Base-by-base conservation (phyloP, 2,329 filamentous ascomycete species). In the Chaetomiaceae sp. region DNA sequence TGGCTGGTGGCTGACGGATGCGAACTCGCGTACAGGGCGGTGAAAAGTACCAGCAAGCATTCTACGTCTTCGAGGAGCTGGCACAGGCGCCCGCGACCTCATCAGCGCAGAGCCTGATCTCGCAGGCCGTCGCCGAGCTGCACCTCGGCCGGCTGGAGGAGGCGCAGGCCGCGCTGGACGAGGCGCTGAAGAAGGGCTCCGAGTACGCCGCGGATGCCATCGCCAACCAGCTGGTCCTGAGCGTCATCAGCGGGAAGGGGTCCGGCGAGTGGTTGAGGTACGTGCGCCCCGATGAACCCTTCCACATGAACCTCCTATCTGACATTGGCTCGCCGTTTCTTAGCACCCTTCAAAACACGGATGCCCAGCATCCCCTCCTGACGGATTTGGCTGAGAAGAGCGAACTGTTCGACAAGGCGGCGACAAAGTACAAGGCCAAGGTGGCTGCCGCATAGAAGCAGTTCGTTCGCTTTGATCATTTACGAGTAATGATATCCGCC, bases 1-100 rank as follows among this genome's bases (percentile, higher is more conserved):
- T n/a, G n/a, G n/a, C n/a, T n/a, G n/a, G n/a, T n/a, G n/a, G n/a
- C n/a, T n/a, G n/a, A n/a, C n/a, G n/a, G n/a, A n/a, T n/a, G n/a
- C n/a, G n/a, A n/a, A n/a, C n/a, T 37, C 9, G 1, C 3, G 17
- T 25, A 14, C 40, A 95, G 86, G 92, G 92, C 64, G 91, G 91
- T 60, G 90, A 96, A 61, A 93, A 89, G 68, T 97, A 97, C 71
- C 93, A 97, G 65, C 88, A 93, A 65, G 86, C 92, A 16, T 97
- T 95, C 71, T 97, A 99, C 75, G 92, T 97, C 55, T 97, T 89
- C 64, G 92, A 97, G 71, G 93, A 99, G 70, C 81, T 97, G 43
- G 92, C 93, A 4, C 89, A 95, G 65, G 85, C 88, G 23, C 86
- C 90, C 2, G 83, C 87, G 27, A 90, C 88, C 16, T 84, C 89